phyloP scores from a whole-genome alignment of 768 basidiomycete genomes.

The Galerina sulciceps region DNA sequence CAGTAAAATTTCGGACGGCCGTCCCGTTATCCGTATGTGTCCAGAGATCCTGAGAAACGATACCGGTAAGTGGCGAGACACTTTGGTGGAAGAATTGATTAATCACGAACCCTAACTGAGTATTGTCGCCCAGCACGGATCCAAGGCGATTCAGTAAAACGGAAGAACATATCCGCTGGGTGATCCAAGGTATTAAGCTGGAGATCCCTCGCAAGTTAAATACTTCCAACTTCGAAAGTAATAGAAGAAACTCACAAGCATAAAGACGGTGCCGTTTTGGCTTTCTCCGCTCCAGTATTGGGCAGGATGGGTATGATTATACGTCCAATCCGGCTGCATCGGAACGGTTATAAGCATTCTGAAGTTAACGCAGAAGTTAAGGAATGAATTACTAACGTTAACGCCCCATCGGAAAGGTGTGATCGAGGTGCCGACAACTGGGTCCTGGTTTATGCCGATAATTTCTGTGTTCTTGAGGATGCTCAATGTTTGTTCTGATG shows the following conservation, averaged over 20 bases:
- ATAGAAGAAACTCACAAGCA: conserved; percentile 52
- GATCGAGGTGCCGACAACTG: conserved; percentile 60
- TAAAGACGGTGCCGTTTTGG: conserved; percentile 67
- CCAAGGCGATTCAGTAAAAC: conserved; percentile 72
- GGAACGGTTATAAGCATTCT: conserved; percentile 10
- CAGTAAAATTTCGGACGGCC: conserved; percentile 61
- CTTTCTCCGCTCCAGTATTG: conserved; percentile 74
- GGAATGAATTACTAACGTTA: conserved; percentile 46
- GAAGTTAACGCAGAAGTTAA: not conserved
- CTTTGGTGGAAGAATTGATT: not conserved
- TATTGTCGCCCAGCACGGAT: conserved; percentile 70
- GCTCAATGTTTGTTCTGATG: conserved; percentile 50
- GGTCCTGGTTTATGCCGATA: conserved; percentile 72
- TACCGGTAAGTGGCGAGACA: not conserved
- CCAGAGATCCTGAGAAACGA: conserved; percentile 63
- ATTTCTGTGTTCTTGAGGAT: conserved; percentile 69
- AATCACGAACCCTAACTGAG: conserved; percentile 55
- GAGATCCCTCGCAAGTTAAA: not conserved
- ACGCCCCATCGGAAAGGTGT: conserved; percentile 74
- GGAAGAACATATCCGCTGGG: conserved; percentile 63
- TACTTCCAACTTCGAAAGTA: not conserved
- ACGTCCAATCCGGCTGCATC: conserved; percentile 45
- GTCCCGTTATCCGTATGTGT: conserved; percentile 73
- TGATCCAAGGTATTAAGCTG: conserved; percentile 65
- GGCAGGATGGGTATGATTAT: conserved; percentile 56